Evolutionary conservation across 2,329 filamentous ascomycete genomes (phyloP), one percentile per base, ranked within the genome.

Genomic region (Ceratocystis harringtonii): DNA sequence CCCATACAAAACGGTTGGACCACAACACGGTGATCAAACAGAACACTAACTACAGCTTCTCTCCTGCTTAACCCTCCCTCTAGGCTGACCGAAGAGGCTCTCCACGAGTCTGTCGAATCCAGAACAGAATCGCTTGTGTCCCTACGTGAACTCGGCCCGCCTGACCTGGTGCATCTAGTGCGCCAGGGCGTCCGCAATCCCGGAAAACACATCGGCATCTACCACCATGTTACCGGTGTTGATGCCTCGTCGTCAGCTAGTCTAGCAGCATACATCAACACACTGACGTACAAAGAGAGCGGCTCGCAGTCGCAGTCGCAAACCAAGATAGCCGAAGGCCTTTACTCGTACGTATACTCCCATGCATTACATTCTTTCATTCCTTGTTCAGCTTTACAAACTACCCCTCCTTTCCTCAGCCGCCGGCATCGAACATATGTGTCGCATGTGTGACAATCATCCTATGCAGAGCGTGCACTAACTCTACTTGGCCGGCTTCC

Each of bases 241-340:
- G 94, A 99, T 77, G 94, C 94, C 61, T 99, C 94, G 1, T 97
- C 94, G 5, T 97, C 94, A 8, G 94, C 94, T 67, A 97, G 92
- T 77, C 79, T 99, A 67, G 94, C 94, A 50, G 94, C 94, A 70
- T 99, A 99, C 76, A 95, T 99, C 77, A 99, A 97, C 76, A 97
- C 92, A 48, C 81, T 99, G 68, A 96, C 92, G 58, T 95, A 96
- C 77, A 88, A 88, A 69, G 89, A 92, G 64, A 57, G 58, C 15
- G 85, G 87, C 69, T 89, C 92, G 70, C 81, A 80, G 65, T 79
- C 80, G 68, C 75, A 74, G 50, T 79, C 80, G 68, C 75, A 74
- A 48, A 84, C 89, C 73, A 97, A 96, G 78, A 94, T 97, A 66
- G 88, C 91, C 7, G 94, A 95, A 69, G 94, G 94, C 4, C 81